Evolutionary conservation across 257 asterid genomes (phyloP).

Genomic region (Henckelia pumila): DNA sequence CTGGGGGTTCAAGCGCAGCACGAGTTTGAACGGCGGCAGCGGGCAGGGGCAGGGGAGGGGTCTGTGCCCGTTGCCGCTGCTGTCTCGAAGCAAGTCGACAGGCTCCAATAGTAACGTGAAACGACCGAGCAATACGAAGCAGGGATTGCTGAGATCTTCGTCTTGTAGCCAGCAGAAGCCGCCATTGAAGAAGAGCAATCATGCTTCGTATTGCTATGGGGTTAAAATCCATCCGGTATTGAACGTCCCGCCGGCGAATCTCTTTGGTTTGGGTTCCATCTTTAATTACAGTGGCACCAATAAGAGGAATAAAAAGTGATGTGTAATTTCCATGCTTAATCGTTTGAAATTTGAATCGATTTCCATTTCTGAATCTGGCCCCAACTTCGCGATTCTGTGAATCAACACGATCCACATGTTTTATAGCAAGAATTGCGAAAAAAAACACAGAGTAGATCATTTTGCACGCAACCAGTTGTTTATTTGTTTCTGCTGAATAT

Average conservation of each 20-base stretch:
- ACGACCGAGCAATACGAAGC: constrained; percentile 49
- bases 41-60: constrained; percentile 65
- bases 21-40: constrained; percentile 61
- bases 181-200: constrained; percentile 61
- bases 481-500: too few relatives aligned
- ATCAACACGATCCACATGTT: too few relatives aligned
- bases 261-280: constrained; percentile 67
- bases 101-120: constrained; percentile 55
- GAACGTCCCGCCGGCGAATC: constrained; percentile 64
- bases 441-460: too few relatives aligned
- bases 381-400: too few relatives aligned
- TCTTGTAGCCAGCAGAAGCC: constrained; percentile 50
- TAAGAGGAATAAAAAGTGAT: constrained; percentile 55
- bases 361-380: too few relatives aligned
- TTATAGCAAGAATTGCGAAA: too few relatives aligned
- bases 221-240: constrained; percentile 58
- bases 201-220: constrained; percentile 40
- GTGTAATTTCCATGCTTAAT: too few relatives aligned
- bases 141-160: constrained; percentile 28
- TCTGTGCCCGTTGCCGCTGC: constrained; percentile 61
- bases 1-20: constrained; percentile 65
- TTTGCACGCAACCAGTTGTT: too few relatives aligned
- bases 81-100: constrained; percentile 70
- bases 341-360: too few relatives aligned
- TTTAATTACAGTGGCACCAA: constrained; percentile 55